Conservation (phyloP, 75 land plant genomes). For the Sequoiadendron giganteum region DNA sequence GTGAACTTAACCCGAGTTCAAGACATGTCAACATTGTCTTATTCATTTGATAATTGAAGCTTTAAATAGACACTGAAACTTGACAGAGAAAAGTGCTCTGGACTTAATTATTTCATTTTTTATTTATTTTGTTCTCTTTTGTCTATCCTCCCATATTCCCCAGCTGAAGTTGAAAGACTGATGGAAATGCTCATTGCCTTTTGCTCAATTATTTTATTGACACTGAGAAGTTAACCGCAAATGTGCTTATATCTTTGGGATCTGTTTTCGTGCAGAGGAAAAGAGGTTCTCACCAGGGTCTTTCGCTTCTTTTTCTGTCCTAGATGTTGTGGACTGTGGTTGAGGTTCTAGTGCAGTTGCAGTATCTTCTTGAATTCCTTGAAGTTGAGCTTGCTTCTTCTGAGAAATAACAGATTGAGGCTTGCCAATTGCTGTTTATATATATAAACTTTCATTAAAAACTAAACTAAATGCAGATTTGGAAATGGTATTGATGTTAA, state of each 20-base stretch:
- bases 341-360: not conserved
- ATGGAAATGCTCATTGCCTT: not conserved
- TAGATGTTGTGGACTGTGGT: conserved; percentile 4
- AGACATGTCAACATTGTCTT: not conserved
- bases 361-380: conserved; percentile 29
- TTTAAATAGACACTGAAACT: not conserved
- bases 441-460: not conserved
- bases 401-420: conserved; percentile 73
- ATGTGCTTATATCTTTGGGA: not conserved
- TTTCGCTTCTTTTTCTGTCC: conserved; percentile 28
- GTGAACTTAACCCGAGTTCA: not conserved
- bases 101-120: not conserved
- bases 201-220: not conserved
- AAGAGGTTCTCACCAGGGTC: conserved; percentile 27
- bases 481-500: not conserved
- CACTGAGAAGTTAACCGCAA: not conserved
- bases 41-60: not conserved
- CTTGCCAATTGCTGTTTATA: conserved; percentile 59
- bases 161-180: not conserved
- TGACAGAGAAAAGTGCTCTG: not conserved
- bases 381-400: conserved; percentile 50
- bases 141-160: not conserved
- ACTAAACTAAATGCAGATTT: not conserved
- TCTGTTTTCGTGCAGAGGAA: not conserved
- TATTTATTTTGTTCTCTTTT: not conserved